These are phyloP conservation scores for Aspergillus carlsbadensis DNA, from an alignment of 495 filamentous ascomycete species.

Conservation along the genomic window DNA sequence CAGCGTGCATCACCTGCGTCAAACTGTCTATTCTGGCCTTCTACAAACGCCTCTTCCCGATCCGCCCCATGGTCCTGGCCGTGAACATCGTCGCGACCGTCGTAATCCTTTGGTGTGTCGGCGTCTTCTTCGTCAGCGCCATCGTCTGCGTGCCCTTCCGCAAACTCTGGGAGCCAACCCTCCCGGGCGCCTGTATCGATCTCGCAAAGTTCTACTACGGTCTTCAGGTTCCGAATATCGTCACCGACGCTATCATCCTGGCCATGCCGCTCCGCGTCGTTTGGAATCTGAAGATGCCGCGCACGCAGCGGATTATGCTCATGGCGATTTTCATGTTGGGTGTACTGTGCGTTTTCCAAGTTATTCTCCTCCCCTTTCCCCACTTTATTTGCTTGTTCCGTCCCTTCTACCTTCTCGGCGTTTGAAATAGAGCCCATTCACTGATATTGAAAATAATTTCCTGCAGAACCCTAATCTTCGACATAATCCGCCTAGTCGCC, in stretches of 20 bases:
- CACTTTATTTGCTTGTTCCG: too few species aligned
- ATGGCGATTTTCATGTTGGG: slow-evolving; percentile 44
- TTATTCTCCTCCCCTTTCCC: too few species aligned
- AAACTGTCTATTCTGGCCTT: slow-evolving; percentile 44
- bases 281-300: slow-evolving; percentile 36
- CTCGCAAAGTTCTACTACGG: slow-evolving; percentile 31
- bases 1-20: slow-evolving; percentile 24
- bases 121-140: slow-evolving; percentile 24
- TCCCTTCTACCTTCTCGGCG: too few species aligned
- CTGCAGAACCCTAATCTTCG: slow-evolving; percentile 30
- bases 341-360: slow-evolving; percentile 28
- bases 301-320: slow-evolving; percentile 36
- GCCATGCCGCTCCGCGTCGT: slow-evolving; percentile 50
- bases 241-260: slow-evolving; percentile 39
- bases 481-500: slow-evolving; percentile 30
- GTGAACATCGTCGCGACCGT: slow-evolving; percentile 25
- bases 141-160: slow-evolving; percentile 34
- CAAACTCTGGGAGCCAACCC: slow-evolving; percentile 31
- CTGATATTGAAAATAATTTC: too few species aligned
- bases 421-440: too few species aligned
- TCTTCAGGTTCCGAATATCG: slow-evolving; percentile 40
- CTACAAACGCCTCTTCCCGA: slow-evolving; percentile 35
- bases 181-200: slow-evolving; percentile 32
- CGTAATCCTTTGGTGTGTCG: slow-evolving; percentile 31
- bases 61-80: slow-evolving; percentile 22